phyloP scores from a whole-genome alignment of 306 rosid genomes.

The Heteromeles arbutifolia region DNA sequence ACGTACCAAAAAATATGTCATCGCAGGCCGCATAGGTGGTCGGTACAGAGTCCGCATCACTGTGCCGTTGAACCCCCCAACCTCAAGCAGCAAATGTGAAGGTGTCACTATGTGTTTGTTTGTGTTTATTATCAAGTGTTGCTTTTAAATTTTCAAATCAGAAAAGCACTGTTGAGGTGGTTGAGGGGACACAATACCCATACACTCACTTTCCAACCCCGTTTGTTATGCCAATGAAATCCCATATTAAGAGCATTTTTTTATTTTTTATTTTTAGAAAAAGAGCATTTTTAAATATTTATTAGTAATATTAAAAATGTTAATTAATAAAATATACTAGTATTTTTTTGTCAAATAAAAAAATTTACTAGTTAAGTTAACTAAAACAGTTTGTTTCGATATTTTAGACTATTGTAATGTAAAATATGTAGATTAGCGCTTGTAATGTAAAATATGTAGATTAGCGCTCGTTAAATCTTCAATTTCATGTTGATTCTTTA shows the following conservation, averaged over 20 bases:
- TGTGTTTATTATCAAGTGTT: not conserved
- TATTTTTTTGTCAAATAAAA: too few relatives aligned
- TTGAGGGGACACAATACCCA: slow-evolving; percentile 7
- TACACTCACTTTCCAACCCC: not conserved
- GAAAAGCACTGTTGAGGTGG: not conserved
- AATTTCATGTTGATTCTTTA: not conserved
- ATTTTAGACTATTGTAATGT: too few relatives aligned
- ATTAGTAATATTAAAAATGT: too few relatives aligned
- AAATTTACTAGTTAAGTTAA: too few relatives aligned
- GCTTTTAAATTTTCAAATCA: not conserved
- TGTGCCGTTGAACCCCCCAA: not conserved
- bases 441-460: too few relatives aligned
- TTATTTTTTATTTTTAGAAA: too few relatives aligned
- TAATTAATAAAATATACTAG: too few relatives aligned
- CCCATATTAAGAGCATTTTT: not conserved
- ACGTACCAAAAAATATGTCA: too few relatives aligned
- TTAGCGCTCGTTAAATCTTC: too few relatives aligned
- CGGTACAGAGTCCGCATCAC: slow-evolving; percentile 4
- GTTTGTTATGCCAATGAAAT: not conserved
- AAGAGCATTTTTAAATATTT: too few relatives aligned
- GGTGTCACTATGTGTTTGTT: not conserved
- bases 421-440: too few relatives aligned
- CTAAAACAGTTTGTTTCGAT: too few relatives aligned
- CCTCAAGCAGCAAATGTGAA: not conserved
- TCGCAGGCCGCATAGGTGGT: not conserved